A percentile compares a stretch with the other conserved stretches of the same genome.
These are phyloP conservation scores for Pseudogymnoascus sp. DNA, from an alignment of 2,329 filamentous ascomycete species.

Conservation along the genomic window DNA sequence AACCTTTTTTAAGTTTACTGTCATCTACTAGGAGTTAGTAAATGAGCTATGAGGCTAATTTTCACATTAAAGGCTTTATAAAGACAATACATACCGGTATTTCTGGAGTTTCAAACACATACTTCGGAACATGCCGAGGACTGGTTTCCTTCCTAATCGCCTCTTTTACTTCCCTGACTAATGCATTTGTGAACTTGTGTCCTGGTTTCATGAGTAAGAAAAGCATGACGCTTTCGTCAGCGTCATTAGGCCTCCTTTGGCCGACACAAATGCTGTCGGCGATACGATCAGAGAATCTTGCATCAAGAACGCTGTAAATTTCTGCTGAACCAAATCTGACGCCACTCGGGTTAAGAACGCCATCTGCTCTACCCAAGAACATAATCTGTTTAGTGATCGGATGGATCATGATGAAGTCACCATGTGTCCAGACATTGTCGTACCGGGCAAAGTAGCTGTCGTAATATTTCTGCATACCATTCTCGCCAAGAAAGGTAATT, in stretches of 20 bases:
- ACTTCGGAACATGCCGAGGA: not conserved
- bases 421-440: slow-evolving; percentile 68
- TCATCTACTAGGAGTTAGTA: too few relatives aligned
- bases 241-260: slow-evolving; percentile 54
- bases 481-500: too few relatives aligned
- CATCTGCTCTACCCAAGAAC: slow-evolving; percentile 66
- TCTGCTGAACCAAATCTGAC: slow-evolving; percentile 74
- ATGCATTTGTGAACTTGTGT: slow-evolving; percentile 37
- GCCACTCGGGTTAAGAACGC: slow-evolving; percentile 70
- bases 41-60: too few relatives aligned
- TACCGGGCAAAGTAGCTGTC: slow-evolving; percentile 28
- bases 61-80: too few relatives aligned
- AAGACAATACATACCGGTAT: too few relatives aligned
- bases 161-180: slow-evolving; percentile 52
- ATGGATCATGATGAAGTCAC: slow-evolving; percentile 68
- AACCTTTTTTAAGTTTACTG: too few relatives aligned
- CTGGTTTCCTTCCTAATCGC: slow-evolving; percentile 38
- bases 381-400: slow-evolving; percentile 55
- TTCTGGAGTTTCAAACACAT: not conserved
- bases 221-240: slow-evolving; percentile 49
- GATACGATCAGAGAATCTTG: slow-evolving; percentile 44
- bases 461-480: too few relatives aligned
- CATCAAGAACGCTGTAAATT: slow-evolving; percentile 67
- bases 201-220: slow-evolving; percentile 54
- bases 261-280: slow-evolving; percentile 68